Conservation (phyloP, 225 moss, liverwort and hornwort genomes). For the Thuidium tamariscinum region DNA sequence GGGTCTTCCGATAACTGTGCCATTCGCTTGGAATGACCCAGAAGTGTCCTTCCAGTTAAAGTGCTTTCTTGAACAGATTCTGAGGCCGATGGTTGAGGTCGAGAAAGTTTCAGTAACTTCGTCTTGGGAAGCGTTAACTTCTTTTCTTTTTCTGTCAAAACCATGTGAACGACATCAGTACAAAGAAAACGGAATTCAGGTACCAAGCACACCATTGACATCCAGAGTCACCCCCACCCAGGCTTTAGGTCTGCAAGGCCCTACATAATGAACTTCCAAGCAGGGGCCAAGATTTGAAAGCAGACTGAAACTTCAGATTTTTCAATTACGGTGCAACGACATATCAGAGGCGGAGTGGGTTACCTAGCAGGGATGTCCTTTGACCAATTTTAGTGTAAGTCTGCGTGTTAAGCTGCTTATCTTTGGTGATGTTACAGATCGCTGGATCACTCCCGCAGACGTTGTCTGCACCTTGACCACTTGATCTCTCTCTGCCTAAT, state of each 20-base stretch:
- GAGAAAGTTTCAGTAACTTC: constrained; percentile 35
- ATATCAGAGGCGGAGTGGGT: not conserved
- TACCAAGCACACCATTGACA: not conserved
- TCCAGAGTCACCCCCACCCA: not conserved
- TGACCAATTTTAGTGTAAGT: not conserved
- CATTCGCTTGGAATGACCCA: not conserved
- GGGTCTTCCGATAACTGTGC: not conserved
- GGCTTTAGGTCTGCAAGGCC: not conserved
- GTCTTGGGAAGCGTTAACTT: constrained; percentile 19
- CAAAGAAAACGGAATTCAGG: not conserved
- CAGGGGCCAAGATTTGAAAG: not conserved
- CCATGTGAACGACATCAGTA: not conserved
- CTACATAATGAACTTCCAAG: not conserved
- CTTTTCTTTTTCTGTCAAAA: constrained; percentile 2
- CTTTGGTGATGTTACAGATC: not conserved
- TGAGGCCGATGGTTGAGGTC: constrained; percentile 2
- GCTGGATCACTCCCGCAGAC: not conserved
- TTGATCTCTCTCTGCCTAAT: not conserved
- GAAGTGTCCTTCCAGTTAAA: not conserved
- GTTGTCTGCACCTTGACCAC: not conserved
- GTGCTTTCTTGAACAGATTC: constrained; percentile 7
- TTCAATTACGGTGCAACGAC: not conserved
- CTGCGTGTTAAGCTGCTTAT: not conserved
- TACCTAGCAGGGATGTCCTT: constrained; percentile 13
- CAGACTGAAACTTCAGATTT: not conserved